Conservation (phyloP, 441 rosid species). For the Croton setiger region DNA sequence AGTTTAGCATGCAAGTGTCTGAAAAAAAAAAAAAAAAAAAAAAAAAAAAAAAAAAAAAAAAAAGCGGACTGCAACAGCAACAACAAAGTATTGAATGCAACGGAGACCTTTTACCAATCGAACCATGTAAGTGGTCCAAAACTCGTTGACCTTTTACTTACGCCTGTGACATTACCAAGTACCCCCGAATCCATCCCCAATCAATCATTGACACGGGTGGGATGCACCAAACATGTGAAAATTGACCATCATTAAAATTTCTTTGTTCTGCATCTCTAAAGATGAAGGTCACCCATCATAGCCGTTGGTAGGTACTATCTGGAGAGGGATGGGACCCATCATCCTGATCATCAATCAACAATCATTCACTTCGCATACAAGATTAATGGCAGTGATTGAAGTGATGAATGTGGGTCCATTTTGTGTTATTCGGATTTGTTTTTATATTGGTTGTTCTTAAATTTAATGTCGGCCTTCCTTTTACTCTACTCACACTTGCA, state of each 20-base stretch:
- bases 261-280: not conserved
- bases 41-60: not conserved
- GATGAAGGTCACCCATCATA: constrained; percentile 18
- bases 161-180: not conserved
- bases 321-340: constrained; percentile 14
- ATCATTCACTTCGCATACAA: constrained; percentile 23
- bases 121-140: not conserved
- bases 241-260: not conserved
- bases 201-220: not conserved
- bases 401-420: not conserved
- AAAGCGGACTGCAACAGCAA: not conserved
- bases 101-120: constrained; percentile 5
- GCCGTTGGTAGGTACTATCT: constrained; percentile 24
- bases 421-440: not conserved
- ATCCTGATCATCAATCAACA: constrained; percentile 13
- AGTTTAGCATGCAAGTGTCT: too few species aligned
- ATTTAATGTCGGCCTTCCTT: constrained; percentile 20
- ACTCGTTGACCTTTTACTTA: not conserved
- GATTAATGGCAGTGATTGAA: constrained; percentile 9
- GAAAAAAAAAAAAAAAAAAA: not conserved
- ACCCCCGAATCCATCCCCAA: not conserved
- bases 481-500: constrained; percentile 24
- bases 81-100: not conserved
- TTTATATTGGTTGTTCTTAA: not conserved
- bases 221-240: not conserved